These are phyloP conservation scores for Podospora pseudopauciseta DNA, from an alignment of 495 filamentous ascomycete species.

Conservation along the genomic window DNA sequence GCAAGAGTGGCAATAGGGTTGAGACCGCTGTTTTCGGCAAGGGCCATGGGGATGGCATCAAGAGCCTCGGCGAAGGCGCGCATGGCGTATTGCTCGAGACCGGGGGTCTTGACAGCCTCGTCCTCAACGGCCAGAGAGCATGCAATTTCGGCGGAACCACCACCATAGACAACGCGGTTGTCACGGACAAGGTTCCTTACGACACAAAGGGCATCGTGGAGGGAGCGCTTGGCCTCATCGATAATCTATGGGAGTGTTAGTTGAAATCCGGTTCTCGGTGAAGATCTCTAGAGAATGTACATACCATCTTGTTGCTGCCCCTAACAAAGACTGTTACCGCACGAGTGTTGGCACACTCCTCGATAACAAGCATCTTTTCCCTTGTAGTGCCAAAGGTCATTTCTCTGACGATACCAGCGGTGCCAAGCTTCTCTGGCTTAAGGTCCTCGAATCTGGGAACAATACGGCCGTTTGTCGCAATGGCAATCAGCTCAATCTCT, in stretches of 20 bases:
- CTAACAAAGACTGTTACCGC: conserved; percentile 94
- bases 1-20: conserved; percentile 95
- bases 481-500: conserved; percentile 97
- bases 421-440: conserved; percentile 82
- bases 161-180: conserved; percentile 98
- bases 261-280: not conserved
- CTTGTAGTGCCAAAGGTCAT: conserved; percentile 95
- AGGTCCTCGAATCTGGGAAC: conserved; percentile 97
- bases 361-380: conserved; percentile 99
- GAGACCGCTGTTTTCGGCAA: conserved; percentile 94
- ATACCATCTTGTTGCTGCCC: conserved; percentile 98
- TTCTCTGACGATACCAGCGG: conserved; percentile 84
- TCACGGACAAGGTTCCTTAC: conserved; percentile 94
- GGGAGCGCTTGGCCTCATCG: conserved; percentile 94
- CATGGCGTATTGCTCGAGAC: conserved; percentile 98
- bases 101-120: conserved; percentile 89
- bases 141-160: conserved; percentile 95
- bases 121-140: conserved; percentile 96
- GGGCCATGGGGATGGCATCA: conserved; percentile 90
- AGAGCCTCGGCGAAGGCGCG: conserved; percentile 94
- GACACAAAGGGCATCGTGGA: conserved; percentile 96
- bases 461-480: conserved; percentile 95
- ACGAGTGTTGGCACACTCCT: conserved; percentile 96
- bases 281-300: conserved; percentile 11
- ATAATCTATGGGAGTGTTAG: conserved; percentile 64